Conservation (phyloP, 306 rosid genomes). For the Lathyrus tuberosus region DNA sequence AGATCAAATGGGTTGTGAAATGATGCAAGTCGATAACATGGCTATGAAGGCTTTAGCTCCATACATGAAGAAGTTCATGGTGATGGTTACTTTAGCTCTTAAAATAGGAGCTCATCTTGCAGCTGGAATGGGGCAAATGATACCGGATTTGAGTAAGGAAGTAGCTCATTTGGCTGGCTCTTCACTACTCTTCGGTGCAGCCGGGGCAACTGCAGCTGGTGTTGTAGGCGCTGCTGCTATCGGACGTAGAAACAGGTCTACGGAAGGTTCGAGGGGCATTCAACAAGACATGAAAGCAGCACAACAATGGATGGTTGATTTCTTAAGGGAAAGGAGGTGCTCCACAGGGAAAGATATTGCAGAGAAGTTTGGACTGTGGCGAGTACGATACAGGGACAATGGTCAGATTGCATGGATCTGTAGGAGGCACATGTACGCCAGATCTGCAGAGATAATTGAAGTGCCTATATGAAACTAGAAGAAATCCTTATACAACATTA, state of each 20-base stretch:
- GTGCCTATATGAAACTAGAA: conserved; percentile 65
- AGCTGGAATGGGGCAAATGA: conserved; percentile 90
- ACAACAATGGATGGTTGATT: conserved; percentile 94
- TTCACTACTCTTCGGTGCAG: conserved; percentile 62
- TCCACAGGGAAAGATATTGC: conserved; percentile 90
- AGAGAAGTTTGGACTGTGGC: conserved; percentile 90
- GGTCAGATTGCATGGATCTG: conserved; percentile 95
- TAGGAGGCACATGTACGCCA: conserved; percentile 76
- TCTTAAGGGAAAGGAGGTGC: conserved; percentile 78
- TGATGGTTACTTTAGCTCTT: conserved; percentile 77
- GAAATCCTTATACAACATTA: conserved; percentile 8
- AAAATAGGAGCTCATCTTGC: conserved; percentile 98
- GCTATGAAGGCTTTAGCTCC: conserved; percentile 85
- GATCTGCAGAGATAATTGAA: conserved; percentile 86
- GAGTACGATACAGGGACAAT: conserved; percentile 82
- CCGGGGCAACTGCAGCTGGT: conserved; percentile 75
- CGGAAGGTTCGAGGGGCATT: conserved; percentile 63
- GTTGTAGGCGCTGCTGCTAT: conserved; percentile 66
- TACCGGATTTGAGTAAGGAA: conserved; percentile 91
- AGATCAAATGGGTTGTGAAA: conserved; percentile 88
- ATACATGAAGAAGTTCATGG: conserved; percentile 88
- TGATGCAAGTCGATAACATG: conserved; percentile 84
- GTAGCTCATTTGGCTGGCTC: conserved; percentile 84
- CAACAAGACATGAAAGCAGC: conserved; percentile 78
- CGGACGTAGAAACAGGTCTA: conserved; percentile 55